Evolutionary conservation across 805 yeast species (phyloP).

Genomic region (Candida sphagnicola): DNA sequence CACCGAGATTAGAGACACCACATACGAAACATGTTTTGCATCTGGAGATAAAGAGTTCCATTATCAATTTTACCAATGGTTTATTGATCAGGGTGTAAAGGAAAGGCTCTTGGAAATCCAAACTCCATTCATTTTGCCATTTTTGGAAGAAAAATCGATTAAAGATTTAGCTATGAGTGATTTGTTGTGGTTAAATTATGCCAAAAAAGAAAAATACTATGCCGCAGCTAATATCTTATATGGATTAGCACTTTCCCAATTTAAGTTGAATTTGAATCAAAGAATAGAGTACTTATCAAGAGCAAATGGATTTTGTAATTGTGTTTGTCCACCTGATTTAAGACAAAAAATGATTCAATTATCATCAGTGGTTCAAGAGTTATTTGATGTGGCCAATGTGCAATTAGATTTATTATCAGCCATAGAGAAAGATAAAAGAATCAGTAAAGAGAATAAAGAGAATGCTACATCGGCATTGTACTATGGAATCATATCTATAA

Average conservation of each 20-base stretch:
- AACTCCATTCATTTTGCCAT: slow-evolving; percentile 76
- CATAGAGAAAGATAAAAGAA: slow-evolving; percentile 49
- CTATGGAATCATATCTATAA: slow-evolving; percentile 62
- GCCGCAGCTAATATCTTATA: slow-evolving; percentile 80
- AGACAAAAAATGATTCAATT: slow-evolving; percentile 75
- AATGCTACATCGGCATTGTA: slow-evolving; percentile 54
- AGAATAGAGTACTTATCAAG: slow-evolving; percentile 87
- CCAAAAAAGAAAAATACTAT: slow-evolving; percentile 71
- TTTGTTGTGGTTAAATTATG: slow-evolving; percentile 83
- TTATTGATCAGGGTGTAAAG: slow-evolving; percentile 69
- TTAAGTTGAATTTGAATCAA: slow-evolving; percentile 60
- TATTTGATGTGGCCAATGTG: slow-evolving; percentile 79
- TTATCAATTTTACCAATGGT: slow-evolving; percentile 90
- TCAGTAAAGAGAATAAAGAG: slow-evolving; percentile 45
- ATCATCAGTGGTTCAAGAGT: slow-evolving; percentile 66
- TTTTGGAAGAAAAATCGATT: slow-evolving; percentile 62
- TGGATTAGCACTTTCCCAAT: slow-evolving; percentile 68
- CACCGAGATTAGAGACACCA: slow-evolving; percentile 59
- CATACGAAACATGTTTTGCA: slow-evolving; percentile 70
- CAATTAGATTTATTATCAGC: slow-evolving; percentile 63
- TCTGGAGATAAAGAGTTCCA: slow-evolving; percentile 85
- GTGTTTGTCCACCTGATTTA: slow-evolving; percentile 71
- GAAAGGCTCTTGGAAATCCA: slow-evolving; percentile 75
- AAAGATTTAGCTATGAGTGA: slow-evolving; percentile 72
- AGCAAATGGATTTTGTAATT: slow-evolving; percentile 89